Percentiles rank a stretch among this genome's conserved stretches.
Conservation (phyloP, 225 moss, liverwort and hornwort species). For the Anthoceros angustus region DNA sequence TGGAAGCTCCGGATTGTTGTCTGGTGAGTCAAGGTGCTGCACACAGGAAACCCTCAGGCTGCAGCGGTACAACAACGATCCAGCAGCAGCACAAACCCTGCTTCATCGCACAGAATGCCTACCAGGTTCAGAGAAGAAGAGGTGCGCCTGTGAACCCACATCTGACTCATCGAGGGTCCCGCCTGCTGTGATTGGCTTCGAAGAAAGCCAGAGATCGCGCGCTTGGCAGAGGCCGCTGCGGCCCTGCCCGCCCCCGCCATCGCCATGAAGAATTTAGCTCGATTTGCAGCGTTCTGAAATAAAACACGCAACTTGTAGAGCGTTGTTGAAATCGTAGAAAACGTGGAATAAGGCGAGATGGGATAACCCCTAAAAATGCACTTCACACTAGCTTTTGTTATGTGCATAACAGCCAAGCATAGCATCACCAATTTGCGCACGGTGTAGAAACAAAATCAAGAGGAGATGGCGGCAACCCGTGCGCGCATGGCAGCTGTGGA, state of each 20-base stretch:
- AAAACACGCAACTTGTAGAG: too few relatives aligned
- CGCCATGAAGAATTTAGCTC: neutral
- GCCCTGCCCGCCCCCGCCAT: slow-evolving; percentile 1
- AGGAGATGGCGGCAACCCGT: too few relatives aligned
- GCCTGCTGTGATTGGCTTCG: neutral
- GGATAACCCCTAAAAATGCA: too few relatives aligned
- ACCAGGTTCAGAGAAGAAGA: neutral
- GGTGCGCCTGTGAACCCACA: neutral
- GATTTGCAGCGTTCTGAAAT: too few relatives aligned
- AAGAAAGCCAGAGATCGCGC: neutral
- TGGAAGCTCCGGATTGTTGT: slow-evolving; percentile 48
- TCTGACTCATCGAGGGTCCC: neutral
- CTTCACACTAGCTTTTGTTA: too few relatives aligned
- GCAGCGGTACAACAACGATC: neutral
- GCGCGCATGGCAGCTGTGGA: too few relatives aligned
- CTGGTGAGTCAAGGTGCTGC: slow-evolving; percentile 70
- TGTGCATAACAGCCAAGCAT: too few relatives aligned
- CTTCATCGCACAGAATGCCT: neutral
- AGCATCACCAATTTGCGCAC: too few relatives aligned
- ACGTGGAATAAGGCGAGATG: too few relatives aligned
- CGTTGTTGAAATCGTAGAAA: too few relatives aligned
- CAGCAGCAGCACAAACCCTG: neutral
- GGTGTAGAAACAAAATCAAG: too few relatives aligned
- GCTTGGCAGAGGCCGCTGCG: neutral
- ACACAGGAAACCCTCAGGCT: neutral